These are phyloP conservation scores for Phialemonium atrogriseum DNA, from an alignment of 2,329 filamentous ascomycete genomes.

Conservation along the genomic window DNA sequence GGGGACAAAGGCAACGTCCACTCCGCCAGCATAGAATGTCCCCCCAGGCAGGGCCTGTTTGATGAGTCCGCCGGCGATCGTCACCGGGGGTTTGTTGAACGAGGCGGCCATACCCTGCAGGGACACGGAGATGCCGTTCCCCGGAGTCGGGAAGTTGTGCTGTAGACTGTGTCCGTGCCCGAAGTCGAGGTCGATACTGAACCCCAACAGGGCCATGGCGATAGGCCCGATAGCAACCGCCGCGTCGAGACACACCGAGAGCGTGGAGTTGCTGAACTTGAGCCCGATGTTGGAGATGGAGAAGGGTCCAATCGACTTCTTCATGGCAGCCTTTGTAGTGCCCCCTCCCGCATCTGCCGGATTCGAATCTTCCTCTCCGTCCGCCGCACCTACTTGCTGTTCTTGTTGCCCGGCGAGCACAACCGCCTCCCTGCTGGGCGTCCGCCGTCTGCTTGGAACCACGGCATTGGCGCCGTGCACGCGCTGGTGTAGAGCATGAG, in stretches of 20 bases:
- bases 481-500: no score
- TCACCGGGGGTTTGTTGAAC: constrained; percentile 25
- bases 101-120: constrained; percentile 22
- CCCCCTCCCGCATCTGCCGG: no score
- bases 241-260: constrained; percentile 23
- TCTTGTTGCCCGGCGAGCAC: no score
- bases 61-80: constrained; percentile 26
- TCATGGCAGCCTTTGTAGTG: constrained; percentile 14
- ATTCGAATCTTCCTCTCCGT: no score
- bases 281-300: constrained; percentile 25
- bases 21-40: constrained; percentile 24
- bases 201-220: constrained; percentile 22
- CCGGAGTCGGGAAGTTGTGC: constrained; percentile 3
- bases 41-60: constrained; percentile 13
- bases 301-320: constrained; percentile 21
- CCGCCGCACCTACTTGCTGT: no score
- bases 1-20: constrained; percentile 21
- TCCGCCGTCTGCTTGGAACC: no score
- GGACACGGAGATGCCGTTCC: constrained; percentile 8
- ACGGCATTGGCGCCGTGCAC: no score
- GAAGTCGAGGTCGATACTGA: constrained; percentile 19
- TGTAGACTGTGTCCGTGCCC: background rate
- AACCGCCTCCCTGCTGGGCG: no score
- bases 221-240: constrained; percentile 26
- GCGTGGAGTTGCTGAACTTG: constrained; percentile 17